A percentile compares a stretch with the other conserved stretches of the same genome.
Evolutionary conservation across 2,329 filamentous ascomycete genomes (phyloP).

Genomic region (Rutstroemia sp.): DNA sequence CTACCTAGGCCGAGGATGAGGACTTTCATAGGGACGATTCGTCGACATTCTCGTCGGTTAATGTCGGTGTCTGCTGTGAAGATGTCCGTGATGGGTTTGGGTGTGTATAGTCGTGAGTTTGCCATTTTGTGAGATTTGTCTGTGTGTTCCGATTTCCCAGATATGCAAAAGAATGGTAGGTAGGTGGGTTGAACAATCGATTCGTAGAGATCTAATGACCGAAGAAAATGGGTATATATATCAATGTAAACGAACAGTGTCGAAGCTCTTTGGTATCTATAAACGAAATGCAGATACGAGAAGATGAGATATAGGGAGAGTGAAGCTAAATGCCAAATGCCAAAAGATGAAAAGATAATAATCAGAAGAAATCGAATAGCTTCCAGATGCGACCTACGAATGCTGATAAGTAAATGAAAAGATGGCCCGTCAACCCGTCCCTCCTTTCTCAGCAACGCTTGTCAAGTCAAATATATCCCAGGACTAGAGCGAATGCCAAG

Average conservation of each 20-base stretch:
- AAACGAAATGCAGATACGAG: too few relatives aligned
- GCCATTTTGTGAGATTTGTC: conserved; percentile 11
- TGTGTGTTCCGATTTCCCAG: background rate
- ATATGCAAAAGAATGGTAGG: background rate
- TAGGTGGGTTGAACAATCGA: background rate
- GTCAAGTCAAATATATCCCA: too few relatives aligned
- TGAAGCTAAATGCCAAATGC: background rate
- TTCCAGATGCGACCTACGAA: background rate
- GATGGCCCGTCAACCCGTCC: background rate
- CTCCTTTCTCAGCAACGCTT: too few relatives aligned
- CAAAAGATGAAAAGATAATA: background rate
- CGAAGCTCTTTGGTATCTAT: too few relatives aligned
- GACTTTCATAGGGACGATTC: conserved; percentile 65
- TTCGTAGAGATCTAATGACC: background rate
- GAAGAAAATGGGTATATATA: too few relatives aligned
- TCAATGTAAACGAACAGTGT: too few relatives aligned
- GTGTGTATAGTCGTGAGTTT: conserved; percentile 17
- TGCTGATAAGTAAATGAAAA: background rate
- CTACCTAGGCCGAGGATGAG: conserved; percentile 62
- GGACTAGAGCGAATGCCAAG: background rate
- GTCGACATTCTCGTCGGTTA: conserved; percentile 56
- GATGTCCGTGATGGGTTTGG: conserved; percentile 48
- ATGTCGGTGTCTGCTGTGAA: conserved; percentile 62
- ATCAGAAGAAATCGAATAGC: background rate
- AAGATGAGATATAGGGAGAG: too few relatives aligned